phyloP scores from a whole-genome alignment of 352 stramenopile species.

The Achlya hypogyna region DNA sequence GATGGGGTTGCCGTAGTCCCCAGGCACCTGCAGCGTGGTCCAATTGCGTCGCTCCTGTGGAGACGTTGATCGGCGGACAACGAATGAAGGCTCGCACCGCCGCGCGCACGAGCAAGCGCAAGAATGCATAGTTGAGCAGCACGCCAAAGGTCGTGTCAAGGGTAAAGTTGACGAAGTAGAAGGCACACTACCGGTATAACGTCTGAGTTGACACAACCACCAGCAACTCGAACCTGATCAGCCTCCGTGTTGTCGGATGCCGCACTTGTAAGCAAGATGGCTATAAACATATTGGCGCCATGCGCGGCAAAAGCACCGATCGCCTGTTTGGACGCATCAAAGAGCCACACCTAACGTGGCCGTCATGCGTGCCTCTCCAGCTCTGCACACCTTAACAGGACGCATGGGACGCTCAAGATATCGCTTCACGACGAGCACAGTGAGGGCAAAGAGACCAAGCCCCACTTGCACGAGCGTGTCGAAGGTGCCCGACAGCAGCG shows the following conservation, averaged over 20 bases:
- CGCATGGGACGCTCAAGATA: constrained; percentile 56
- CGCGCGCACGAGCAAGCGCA: constrained; percentile 44
- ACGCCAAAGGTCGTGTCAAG: constrained; percentile 80
- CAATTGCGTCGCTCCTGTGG: constrained; percentile 26
- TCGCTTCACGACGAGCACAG: constrained; percentile 70
- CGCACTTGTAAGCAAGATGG: constrained; percentile 8
- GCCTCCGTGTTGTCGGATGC: background rate
- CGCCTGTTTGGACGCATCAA: constrained; percentile 20
- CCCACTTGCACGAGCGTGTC: constrained; percentile 66
- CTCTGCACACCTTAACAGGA: constrained; percentile 39
- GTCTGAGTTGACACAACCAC: background rate
- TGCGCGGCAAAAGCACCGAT: constrained; percentile 14
- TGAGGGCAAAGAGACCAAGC: constrained; percentile 78
- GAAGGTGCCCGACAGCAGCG: constrained; percentile 69
- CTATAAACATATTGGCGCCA: constrained; percentile 14
- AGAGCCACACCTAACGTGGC: constrained; percentile 16
- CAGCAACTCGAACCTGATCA: too few relatives aligned
- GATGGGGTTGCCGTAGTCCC: constrained; percentile 73
- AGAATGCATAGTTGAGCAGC: constrained; percentile 72
- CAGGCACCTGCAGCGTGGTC: constrained; percentile 42
- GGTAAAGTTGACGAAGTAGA: constrained; percentile 87
- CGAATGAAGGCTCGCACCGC: constrained; percentile 26
- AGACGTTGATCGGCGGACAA: constrained; percentile 20
- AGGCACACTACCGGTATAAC: constrained; percentile 41
- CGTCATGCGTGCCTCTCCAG: background rate